A percentile compares a stretch with the other conserved stretches of the same genome.
Conservation (phyloP, 139 green algal species). For the Ettlia oleoabundans region DNA sequence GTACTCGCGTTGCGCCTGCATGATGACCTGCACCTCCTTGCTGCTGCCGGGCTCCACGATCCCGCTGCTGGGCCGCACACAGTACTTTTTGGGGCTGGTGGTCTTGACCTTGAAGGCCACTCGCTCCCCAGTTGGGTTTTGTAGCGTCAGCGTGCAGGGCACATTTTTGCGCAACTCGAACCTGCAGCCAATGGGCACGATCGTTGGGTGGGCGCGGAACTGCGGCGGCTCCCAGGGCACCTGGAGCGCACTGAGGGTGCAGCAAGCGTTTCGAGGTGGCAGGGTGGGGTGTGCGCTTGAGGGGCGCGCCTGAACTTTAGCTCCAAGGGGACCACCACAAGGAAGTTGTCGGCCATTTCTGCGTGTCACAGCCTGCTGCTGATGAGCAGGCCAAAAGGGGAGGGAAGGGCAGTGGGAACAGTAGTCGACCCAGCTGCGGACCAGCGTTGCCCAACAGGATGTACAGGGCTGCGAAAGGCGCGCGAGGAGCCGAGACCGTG, state of each 20-base stretch:
- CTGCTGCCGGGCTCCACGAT: constrained; percentile 58
- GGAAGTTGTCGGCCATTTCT: constrained; percentile 22
- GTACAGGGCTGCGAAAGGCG: too few relatives aligned
- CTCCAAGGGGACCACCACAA: constrained; percentile 31
- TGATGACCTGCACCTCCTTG: constrained; percentile 70
- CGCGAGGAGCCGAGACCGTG: too few relatives aligned
- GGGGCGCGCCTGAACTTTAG: constrained; percentile 41
- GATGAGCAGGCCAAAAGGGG: background rate
- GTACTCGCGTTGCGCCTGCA: constrained; percentile 63
- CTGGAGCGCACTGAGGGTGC: too few relatives aligned
- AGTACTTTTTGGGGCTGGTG: constrained; percentile 88
- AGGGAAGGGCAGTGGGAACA: background rate
- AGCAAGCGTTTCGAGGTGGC: too few relatives aligned
- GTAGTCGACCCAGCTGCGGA: too few relatives aligned
- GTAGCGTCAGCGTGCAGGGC: constrained; percentile 67
- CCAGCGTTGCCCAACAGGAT: too few relatives aligned
- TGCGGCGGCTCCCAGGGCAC: too few relatives aligned
- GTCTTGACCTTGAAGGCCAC: constrained; percentile 88
- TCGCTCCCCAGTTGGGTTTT: constrained; percentile 60
- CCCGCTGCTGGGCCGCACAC: constrained; percentile 77
- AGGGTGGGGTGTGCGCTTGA: background rate
- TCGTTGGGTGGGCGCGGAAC: too few relatives aligned
- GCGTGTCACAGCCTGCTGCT: background rate
- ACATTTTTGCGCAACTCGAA: constrained; percentile 85
- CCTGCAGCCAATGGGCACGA: too few relatives aligned